Conservation (phyloP, 106 monocot species). For the Dioscorea zingiberensis region DNA sequence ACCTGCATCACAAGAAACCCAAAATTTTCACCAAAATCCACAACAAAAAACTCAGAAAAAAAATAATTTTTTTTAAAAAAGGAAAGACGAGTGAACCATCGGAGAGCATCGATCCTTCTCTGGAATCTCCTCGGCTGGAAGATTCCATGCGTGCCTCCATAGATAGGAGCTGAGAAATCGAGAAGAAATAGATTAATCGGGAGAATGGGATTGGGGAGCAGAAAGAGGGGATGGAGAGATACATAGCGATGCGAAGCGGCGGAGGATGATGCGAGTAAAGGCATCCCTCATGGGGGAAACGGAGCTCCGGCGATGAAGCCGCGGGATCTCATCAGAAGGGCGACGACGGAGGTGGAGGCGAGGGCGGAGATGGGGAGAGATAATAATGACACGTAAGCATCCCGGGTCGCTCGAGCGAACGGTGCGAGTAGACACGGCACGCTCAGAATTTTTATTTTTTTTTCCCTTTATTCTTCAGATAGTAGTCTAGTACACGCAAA, state of each 20-base stretch:
- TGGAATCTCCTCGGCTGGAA: background rate
- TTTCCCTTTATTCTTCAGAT: too few relatives aligned
- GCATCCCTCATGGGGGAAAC: background rate
- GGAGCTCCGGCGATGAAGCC: too few relatives aligned
- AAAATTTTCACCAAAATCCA: background rate
- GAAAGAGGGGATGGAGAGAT: background rate
- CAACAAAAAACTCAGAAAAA: background rate
- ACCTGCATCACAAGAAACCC: constrained; percentile 27
- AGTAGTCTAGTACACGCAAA: too few relatives aligned
- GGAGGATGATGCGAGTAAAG: background rate
- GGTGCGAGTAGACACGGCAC: background rate
- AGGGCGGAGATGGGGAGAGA: background rate
- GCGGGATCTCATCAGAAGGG: background rate
- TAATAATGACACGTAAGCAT: background rate
- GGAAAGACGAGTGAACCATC: background rate
- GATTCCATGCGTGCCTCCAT: background rate
- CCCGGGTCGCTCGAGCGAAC: background rate
- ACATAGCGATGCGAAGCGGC: background rate
- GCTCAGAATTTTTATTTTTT: background rate
- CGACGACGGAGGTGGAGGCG: background rate
- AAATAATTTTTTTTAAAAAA: background rate
- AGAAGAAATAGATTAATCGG: background rate
- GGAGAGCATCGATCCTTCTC: background rate
- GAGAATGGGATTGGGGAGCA: background rate
- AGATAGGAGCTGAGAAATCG: background rate